Evolutionary conservation across 1,284 basidiomycete species (phyloP), one percentile per base, ranked within the genome.

Genomic region (Sanghuangporus weigelae): DNA sequence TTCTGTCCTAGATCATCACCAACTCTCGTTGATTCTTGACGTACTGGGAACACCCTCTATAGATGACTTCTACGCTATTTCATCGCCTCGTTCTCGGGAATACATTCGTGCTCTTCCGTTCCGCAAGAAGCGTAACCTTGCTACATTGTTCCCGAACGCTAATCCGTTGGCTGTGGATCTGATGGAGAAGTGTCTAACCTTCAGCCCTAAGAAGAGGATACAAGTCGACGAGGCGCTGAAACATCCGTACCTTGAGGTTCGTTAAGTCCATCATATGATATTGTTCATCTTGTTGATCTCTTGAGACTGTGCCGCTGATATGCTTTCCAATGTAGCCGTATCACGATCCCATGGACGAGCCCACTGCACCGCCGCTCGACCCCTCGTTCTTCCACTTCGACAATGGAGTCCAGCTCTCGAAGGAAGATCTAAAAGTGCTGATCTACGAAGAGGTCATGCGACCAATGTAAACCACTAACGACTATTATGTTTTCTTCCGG

Each of bases 81-180:
- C 90, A 40, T 92, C 92, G 10, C 81, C 85, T 19, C 80, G 93
- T 38, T 95, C 93, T 51, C 82, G 94, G 64, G 95, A 96, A 72
- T 97, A 97, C 72, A 92, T 98, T 69, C 89, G 96, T 3, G 93
- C 95, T 0, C 79, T 98, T 36, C 95, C 95, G 0, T 96, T 97
- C 76, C 83, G 94, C 64, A 95, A 92, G 78, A 90, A 92, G 72
- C 89, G 84, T 70, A 86, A 90, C 63, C 92, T 97, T 68, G 73
- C 78, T 48, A 75, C 81, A 54, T 79, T 96, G 65, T 95, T 94
- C 72, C 88, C 90, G 0, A 87, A 85, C 60, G 92, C 93, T 12
- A 95, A 93, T 70, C 91, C 93, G 2, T 76, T 92, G 81, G 95
- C 95, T 1, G 82, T 96, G 50, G 95, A 98, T 74, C 81, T 99